These are phyloP conservation scores for Xylaria sp. DNA, from an alignment of 2,329 filamentous ascomycete genomes.

Conservation along the genomic window DNA sequence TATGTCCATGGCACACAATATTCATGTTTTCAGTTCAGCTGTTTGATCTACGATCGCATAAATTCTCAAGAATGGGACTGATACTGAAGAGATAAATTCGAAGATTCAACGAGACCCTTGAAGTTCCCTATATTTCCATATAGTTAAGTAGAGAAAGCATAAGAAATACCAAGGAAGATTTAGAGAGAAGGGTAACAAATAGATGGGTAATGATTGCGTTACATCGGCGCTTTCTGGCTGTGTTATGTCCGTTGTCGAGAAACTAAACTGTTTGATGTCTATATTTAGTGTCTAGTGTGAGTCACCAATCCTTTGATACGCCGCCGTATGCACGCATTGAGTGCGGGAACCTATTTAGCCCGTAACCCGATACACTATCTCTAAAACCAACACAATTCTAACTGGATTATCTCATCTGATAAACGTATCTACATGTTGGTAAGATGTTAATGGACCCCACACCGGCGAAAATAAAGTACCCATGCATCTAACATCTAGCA, in stretches of 20 bases:
- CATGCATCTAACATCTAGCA: background rate
- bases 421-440: background rate
- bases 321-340: background rate
- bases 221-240: too few species aligned
- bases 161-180: too few species aligned
- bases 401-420: background rate
- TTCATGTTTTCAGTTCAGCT: too few species aligned
- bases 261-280: too few species aligned
- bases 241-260: too few species aligned
- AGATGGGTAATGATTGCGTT: too few species aligned
- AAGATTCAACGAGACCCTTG: too few species aligned
- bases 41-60: too few species aligned
- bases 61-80: background rate
- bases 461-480: background rate
- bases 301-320: background rate
- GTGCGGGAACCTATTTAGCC: background rate
- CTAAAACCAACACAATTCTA: background rate
- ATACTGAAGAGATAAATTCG: background rate
- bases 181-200: too few species aligned
- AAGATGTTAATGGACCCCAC: background rate
- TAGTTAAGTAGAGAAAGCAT: too few species aligned
- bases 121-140: too few species aligned
- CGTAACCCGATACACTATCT: background rate
- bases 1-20: background rate
- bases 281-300: background rate